Base-by-base conservation (phyloP, 2,329 filamentous ascomycete species). In the Blastomyces emzantsi region DNA sequence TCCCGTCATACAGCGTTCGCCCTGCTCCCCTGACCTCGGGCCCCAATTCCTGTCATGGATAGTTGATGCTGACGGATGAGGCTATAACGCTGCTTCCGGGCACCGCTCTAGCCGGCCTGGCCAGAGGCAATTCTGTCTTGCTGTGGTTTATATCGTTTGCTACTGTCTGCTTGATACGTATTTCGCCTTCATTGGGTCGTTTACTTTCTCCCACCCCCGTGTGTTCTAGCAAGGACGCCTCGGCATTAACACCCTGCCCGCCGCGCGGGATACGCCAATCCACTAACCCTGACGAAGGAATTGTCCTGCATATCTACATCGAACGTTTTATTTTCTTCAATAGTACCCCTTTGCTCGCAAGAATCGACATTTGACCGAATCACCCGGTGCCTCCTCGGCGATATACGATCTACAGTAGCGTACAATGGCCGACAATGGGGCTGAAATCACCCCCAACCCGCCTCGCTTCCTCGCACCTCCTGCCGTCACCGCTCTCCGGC, bases 391-490 rank as follows among this genome's bases (percentile, higher is more conserved):
- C 8, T 22, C 25, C 51, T 28, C 28, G 11, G 30, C 30, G 25
- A 54, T 19, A 33, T 36, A 33, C 33, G 19, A 2, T 33, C 25
- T 30, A 19, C 39, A 41, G 22, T 13, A 11, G 11, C 15, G 33
- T 33, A 60, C n/a, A 41, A 79, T 79, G 78, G 74, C 77, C 64
- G 71, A 73, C 69, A 76, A 78, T 76, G 75, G 70, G 69, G 67
- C 68, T 56, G 68, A 72, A 62, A 73, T 69, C 66, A 69, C 47
- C 51, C 58, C 64, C 33, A 61, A 59, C 57, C 56, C 63, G 11
- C 63, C 65, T 17, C 73, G 75, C 67, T 77, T 75, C 68, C 75
- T 80, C 59, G 76, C 77, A 63, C 76, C 77, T 66, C 77, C 77
- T 52, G 74, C 74, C 62, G 75, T 80, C 41, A 75, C 75, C 60